Base-by-base conservation (phyloP, 2,329 filamentous ascomycete genomes). In the Pyricularia pennisetigena region DNA sequence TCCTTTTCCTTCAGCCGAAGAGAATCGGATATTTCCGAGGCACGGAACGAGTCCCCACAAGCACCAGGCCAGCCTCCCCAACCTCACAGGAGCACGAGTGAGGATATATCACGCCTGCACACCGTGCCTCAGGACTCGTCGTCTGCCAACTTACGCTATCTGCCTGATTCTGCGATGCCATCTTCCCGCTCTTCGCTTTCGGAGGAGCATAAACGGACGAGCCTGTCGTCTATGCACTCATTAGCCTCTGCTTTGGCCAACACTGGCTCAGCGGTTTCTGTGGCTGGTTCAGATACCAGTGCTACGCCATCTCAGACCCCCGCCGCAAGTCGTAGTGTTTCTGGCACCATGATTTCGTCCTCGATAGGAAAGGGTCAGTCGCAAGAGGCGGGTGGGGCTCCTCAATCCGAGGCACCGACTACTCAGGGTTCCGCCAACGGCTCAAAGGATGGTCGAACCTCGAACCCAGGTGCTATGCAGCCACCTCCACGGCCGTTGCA, bases 161-260 rank as follows among this genome's bases (percentile, higher is more conserved):
- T 85, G 65, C 81, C 84, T 65, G 86, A 89, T 68, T 75, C 82
- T 59, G 78, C 83, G 65, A 75, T 82, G 70, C 78, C 78, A 65
- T 73, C 72, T 64, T 74, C 80, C 59, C 79, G 80, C 67, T 79
- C 81, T 24, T 85, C 85, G 14, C 76, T 82, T 69, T 83, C 83
- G 20, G 83, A 85, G 26, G 81, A 89, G 57, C 81, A 81, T 63
- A 90, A 91, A 73, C 87, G 91, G 66, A 82, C 90, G 75, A 93
- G 90, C 28, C 85, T 90, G 69, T 91, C 89, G 8, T 94, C 91
- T 0, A 80, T 92, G 66, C 90, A 90, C 74, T 92, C 90, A 35
- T 79, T 90, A 28, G 85, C 86, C 63, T 90, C 89, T 6, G 85
- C 82, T 67, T 84, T 84, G 64, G 83, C 82, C 35, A 79, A 82